Evolutionary conservation across 352 stramenopile species (phyloP).

Genomic region (Phytophthora aleatoria): DNA sequence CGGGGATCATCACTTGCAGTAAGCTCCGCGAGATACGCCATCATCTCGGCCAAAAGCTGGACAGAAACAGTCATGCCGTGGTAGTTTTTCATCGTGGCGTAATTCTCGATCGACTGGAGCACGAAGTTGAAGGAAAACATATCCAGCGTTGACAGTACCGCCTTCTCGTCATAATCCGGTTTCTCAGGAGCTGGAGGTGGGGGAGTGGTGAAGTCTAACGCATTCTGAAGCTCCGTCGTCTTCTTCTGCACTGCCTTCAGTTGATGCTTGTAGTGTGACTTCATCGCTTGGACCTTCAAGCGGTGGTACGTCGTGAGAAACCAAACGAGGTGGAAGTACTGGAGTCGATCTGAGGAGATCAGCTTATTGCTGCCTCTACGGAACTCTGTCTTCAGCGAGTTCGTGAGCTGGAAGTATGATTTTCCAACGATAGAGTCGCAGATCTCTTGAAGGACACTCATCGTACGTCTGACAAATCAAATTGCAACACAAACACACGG

Average conservation of each 20-base stretch:
- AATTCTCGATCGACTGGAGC: slow-evolving; percentile 88
- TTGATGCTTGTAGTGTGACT: slow-evolving; percentile 67
- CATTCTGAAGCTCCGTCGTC: slow-evolving; percentile 51
- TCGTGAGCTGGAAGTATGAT: slow-evolving; percentile 86
- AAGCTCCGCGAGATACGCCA: slow-evolving; percentile 83
- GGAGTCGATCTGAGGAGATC: slow-evolving; percentile 82
- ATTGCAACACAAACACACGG: slow-evolving; percentile 14
- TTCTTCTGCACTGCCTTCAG: slow-evolving; percentile 61
- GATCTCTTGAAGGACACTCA: slow-evolving; percentile 71
- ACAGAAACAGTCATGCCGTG: slow-evolving; percentile 84
- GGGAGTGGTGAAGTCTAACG: slow-evolving; percentile 57
- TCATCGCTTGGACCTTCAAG: slow-evolving; percentile 72
- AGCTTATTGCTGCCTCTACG: slow-evolving; percentile 83
- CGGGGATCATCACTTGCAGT: slow-evolving; percentile 70
- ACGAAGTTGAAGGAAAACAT: slow-evolving; percentile 94
- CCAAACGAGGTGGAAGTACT: slow-evolving; percentile 90
- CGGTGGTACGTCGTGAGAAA: slow-evolving; percentile 87
- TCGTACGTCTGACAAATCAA: slow-evolving; percentile 48
- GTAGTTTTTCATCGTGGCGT: slow-evolving; percentile 79
- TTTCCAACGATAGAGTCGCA: slow-evolving; percentile 77
- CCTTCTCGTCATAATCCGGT: slow-evolving; percentile 75
- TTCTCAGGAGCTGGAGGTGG: slow-evolving; percentile 44
- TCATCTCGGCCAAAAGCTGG: slow-evolving; percentile 84
- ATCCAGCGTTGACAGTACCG: slow-evolving; percentile 83
- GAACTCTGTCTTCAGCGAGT: slow-evolving; percentile 88